Evolutionary conservation across 139 green algal genomes (phyloP).

Genomic region (Yamagishiella unicocca): DNA sequence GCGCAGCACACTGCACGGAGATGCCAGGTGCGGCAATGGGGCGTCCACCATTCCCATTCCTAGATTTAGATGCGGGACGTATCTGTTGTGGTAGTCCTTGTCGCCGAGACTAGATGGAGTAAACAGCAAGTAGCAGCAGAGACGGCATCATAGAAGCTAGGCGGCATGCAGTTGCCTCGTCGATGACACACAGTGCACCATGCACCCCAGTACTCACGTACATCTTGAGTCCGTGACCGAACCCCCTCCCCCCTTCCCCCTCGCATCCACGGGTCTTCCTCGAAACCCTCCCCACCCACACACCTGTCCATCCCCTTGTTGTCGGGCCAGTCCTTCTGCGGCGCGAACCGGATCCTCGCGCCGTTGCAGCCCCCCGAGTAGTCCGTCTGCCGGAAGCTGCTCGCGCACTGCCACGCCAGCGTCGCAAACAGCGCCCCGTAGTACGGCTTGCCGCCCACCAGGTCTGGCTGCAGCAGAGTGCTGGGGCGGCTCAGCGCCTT

Average conservation of each 20-base stretch:
- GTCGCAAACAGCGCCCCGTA: constrained; percentile 53
- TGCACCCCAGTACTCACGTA: too few species aligned
- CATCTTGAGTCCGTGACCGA: not conserved
- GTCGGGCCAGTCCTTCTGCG: constrained; percentile 57
- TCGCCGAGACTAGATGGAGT: too few species aligned
- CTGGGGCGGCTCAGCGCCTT: not conserved
- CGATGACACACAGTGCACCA: too few species aligned
- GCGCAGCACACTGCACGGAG: not conserved
- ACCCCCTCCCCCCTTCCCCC: too few species aligned
- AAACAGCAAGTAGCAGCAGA: too few species aligned
- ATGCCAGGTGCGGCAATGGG: too few species aligned
- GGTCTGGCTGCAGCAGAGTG: not conserved
- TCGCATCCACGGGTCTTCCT: too few species aligned
- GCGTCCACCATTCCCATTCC: too few species aligned
- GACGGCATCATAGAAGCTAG: too few species aligned
- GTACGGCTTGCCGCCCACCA: constrained; percentile 28
- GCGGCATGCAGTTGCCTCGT: too few species aligned
- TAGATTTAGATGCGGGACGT: too few species aligned
- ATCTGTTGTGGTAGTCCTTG: too few species aligned
- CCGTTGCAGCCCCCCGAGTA: constrained; percentile 65
- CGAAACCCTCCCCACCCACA: not conserved
- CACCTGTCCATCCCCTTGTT: constrained; percentile 53
- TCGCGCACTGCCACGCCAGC: constrained; percentile 60
- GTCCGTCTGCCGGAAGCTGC: constrained; percentile 60
- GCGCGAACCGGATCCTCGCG: constrained; percentile 55